Base-by-base conservation (phyloP, 352 stramenopile genomes). In the Globisporangium cylindrosporum region DNA sequence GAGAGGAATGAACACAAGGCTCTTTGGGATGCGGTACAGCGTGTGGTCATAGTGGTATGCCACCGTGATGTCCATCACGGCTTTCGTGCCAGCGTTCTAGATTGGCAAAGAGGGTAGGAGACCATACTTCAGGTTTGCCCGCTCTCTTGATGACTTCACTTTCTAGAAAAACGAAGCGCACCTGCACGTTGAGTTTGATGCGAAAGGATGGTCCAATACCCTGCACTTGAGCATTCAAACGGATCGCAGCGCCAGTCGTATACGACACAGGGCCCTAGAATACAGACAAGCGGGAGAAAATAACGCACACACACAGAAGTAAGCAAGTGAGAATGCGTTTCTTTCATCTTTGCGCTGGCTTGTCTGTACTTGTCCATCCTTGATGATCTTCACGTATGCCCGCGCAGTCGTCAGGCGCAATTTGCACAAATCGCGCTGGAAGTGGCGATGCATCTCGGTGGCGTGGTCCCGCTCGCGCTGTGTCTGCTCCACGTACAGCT, bases 401-500 rank as follows among this genome's bases (percentile, higher is more conserved):
- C 90, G 80, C 14, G 92, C 91, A 0, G 91, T 93, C 2, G 80
- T 95, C 43, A 98, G 77, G 0, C 93, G 86, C 12, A 98, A 71
- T 54, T 95, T 96, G 75, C 90, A 97, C 32, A 98, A 72, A 46
- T 97, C 89, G 27, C 89, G 80, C 72, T 98, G 93, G 64, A 98
- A 98, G 59, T 93, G 86, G 29, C 89, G 84, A 66, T 98, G 92
- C 83, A 98, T 98, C 68, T 97, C 93, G 14, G 76, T 90, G 6
- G 89, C 89, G 60, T 97, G 84, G 59, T 97, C 87, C 29, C 91
- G 83, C 68, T 98, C 92, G 8, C 93, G 86, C 67, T 97, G 89
- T 18, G 92, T 97, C 69, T 97, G 91, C 67, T 98, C 93, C 27
- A 98, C 91, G 70, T 97, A 98, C 57, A 98, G 69, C 41, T 96